Evolutionary conservation across 208 protist genomes (phyloP).

Genomic region (Acanthamoeba sp.): DNA sequence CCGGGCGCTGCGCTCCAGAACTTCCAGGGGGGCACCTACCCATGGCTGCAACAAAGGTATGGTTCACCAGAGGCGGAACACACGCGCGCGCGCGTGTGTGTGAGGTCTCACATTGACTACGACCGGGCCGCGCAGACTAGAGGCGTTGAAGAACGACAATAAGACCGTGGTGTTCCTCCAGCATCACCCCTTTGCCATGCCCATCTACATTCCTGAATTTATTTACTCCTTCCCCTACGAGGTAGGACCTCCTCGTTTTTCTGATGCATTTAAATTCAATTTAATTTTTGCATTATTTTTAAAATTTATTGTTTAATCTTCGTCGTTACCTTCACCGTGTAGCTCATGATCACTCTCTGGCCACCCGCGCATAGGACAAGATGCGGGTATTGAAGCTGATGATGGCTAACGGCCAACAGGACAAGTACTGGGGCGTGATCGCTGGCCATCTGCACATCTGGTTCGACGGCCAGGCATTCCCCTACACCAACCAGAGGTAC

Average conservation of each 20-base stretch:
- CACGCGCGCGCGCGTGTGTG: background rate
- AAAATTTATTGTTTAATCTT: no score
- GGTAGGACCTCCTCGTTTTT: background rate
- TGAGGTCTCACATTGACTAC: background rate
- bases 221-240: conserved; percentile 11
- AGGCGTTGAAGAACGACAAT: conserved; percentile 20
- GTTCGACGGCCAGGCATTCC: background rate
- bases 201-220: background rate
- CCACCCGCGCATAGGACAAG: no score
- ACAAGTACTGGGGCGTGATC: conserved; percentile 43
- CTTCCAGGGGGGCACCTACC: conserved; percentile 8
- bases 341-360: no score
- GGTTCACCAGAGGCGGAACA: background rate
- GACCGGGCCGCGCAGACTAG: background rate
- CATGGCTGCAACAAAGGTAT: background rate
- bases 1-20: background rate
- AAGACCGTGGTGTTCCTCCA: conserved; percentile 30
- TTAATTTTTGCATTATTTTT: no score
- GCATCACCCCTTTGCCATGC: conserved; percentile 30
- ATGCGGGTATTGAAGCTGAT: background rate
- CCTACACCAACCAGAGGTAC: background rate
- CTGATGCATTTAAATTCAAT: no score
- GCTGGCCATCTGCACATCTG: conserved; percentile 18
- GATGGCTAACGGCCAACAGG: background rate
- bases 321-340: no score